Base-by-base conservation (phyloP, 2,329 filamentous ascomycete species). In the Cytospora chrysosperma region DNA sequence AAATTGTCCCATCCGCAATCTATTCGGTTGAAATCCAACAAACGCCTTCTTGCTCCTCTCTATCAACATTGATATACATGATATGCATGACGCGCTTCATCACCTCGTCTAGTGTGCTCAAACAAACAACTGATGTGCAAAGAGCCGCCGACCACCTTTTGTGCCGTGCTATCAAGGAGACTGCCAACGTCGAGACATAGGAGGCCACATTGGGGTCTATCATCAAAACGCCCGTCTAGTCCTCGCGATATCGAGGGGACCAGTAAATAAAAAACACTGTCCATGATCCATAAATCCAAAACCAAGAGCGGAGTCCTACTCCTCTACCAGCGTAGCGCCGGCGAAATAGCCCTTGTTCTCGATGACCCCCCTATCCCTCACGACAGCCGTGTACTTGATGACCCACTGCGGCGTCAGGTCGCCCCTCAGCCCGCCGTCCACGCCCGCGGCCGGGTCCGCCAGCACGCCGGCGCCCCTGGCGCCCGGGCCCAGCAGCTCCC, bases 341-440 rank as follows among this genome's bases (percentile, higher is more conserved):
- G 94, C 94, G 80, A 97, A 97, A 76, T 97, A 98, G 9, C 95
- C 95, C 81, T 98, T 99, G 74, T 95, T 97, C 81, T 99, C 95
- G 68, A 99, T 94, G 10, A 99, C 95, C 17, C 95, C 95, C 60
- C 95, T 84, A 74, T 98, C 90, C 75, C 91, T 90, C 49, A 98
- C 92, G 64, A 98, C 94, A 1, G 95, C 95, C 43, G 94, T 97
- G 75, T 99, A 99, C 75, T 98, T 96, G 69, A 94, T 89, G 30
- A 98, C 95, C 94, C 95, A 99, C 74, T 94, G 88, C 30, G 95
- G 93, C 64, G 86, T 85, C 56, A 98, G 83, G 68, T 97, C 88
- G 5, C 92, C 93, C 69, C 84, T 82, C 63, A 96, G 79, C 0
- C 90, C 89, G 12, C 79, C 76, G 59, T 72, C 73, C 67, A 67